A percentile compares a stretch with the other conserved stretches of the same genome.
phyloP scores from a whole-genome alignment of 2,329 filamentous ascomycete species.

The Paecilomyces variotii region DNA sequence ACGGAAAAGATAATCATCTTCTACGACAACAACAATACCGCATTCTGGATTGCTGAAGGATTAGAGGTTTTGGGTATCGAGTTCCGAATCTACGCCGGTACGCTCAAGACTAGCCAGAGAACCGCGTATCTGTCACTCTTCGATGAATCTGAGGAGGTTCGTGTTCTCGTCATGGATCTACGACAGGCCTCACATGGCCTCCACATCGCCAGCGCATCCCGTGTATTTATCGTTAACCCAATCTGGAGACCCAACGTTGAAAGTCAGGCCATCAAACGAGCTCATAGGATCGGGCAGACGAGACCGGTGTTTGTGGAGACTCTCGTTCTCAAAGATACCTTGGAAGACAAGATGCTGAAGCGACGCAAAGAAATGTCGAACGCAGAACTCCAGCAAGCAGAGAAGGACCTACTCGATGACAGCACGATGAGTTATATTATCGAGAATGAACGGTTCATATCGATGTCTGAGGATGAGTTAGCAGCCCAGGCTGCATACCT shows the following conservation, averaged over 20 bases:
- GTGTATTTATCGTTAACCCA: conserved; percentile 84
- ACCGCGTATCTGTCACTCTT: conserved; percentile 73
- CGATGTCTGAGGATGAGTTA: conserved; percentile 25
- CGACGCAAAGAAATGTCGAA: conserved; percentile 68
- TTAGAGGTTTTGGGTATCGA: conserved; percentile 63
- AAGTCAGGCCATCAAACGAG: conserved; percentile 85
- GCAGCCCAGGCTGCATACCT: conserved; percentile 19
- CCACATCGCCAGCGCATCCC: conserved; percentile 72
- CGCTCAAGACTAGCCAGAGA: conserved; percentile 53
- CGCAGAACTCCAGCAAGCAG: conserved; percentile 45
- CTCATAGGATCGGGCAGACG: conserved; percentile 76
- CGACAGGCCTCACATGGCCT: conserved; percentile 80
- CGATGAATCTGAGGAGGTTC: conserved; percentile 58
- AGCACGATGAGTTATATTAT: conserved; percentile 52
- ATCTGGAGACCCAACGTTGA: conserved; percentile 78
- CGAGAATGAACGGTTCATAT: conserved; percentile 45
- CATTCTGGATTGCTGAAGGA: conserved; percentile 75
- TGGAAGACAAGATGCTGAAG: conserved; percentile 77
- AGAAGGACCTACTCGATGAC: conserved; percentile 53
- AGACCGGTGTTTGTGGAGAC: conserved; percentile 78
- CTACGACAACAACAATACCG: conserved; percentile 80
- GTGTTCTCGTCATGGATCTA: conserved; percentile 87
- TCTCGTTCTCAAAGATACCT: conserved; percentile 66
- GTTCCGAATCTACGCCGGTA: conserved; percentile 49
- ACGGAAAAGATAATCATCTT: conserved; percentile 86